Evolutionary conservation across 306 rosid species (phyloP), one percentile per base, ranked within the genome.

Genomic region (Morella rubra): DNA sequence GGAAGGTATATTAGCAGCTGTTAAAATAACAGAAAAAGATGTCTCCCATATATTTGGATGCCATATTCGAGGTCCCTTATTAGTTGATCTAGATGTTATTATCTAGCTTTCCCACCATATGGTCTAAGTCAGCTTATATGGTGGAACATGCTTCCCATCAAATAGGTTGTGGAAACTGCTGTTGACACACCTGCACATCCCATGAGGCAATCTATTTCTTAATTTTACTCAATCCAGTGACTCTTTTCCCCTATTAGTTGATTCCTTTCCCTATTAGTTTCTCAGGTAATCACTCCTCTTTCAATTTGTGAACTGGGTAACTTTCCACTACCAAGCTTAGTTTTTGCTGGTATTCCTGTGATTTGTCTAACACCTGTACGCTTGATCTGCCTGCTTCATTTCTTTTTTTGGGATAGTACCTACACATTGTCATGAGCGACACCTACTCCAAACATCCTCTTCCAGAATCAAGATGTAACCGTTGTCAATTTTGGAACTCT

Each of bases 1-100:
- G 16, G 66, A 87, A 86, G 97, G 98, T 94, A 84, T 55, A 44
- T 51, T 56, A 15, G 50, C 60, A 22, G 51, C 19, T 68, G 22
- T 52, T 7, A 10, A 50, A 8, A 18, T 3, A 6, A 73, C 52
- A 59, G 4, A 49, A n/a, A 54, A 19, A 8, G 71, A 59, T 37
- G 24, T 44, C 60, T 49, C 5, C 16, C 37, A 27, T 19, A 32
- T 51, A 62, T 70, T 6, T 4, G 8, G 22, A 3, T 22, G 24
- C 41, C 32, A 54, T 7, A 54, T 54, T 54, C 5, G 18, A 54
- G 22, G 27, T n/a, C 10, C 27, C 10, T 18, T 54, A 7, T 54
- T 54, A 54, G n/a, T n/a, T 54, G 27, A 54, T 18, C 27, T 54
- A 54, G 27, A 54, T 18, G 60, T 54, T 54, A n/a, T 7, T 49